Base-by-base conservation (phyloP, 1,139 yeast species). In the Yamadazyma conglobata region DNA sequence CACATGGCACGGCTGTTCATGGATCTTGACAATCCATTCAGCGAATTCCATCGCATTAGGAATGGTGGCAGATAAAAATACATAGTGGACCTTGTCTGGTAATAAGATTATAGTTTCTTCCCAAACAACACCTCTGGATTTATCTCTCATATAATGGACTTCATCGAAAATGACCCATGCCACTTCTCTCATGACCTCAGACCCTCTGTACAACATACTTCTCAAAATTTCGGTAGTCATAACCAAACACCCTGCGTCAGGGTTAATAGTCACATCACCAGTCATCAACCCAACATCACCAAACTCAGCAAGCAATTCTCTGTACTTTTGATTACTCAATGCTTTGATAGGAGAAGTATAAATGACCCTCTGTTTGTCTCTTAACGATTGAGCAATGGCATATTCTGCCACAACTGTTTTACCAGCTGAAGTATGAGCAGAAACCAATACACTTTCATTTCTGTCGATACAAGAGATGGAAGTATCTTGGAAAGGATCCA, bases 31-130 rank as follows among this genome's bases (percentile, higher is more conserved):
- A 33, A 93, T 86, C 99, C 99, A 91, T 51, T 89, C 95, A 7
- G 98, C 98, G 66, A 91, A 91, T 54, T 91, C 96, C 83, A 87
- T 84, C 4, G 98, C 96, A 56, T 91, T 91, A 22, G 99, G 98
- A 42, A 91, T 93, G 3, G 99, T 91, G 30, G 99, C 99, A 10
- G 96, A 88, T 43, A 88, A 66, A 46, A 88, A 80, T 11, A 83
- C 91, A 49, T 82, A 81, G 47, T 79, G 85, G 25, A 93, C 96
- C 61, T 91, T 93, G 49, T 89, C 96, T 3, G 99, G 99, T 33
- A 91, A 70, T 62, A 91, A 72, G 40, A 91, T 91, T 44, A 91
- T 91, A 13, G 96, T 93, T 61, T 91, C 99, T 64, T 91, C 99
- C 99, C 99, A 91, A 22, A 91, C 98, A 27, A 91, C 99, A 54